A percentile compares a stretch with the other conserved stretches of the same genome.
phyloP scores from a whole-genome alignment of 441 rosid genomes.

The Pelargonium citronellum region DNA sequence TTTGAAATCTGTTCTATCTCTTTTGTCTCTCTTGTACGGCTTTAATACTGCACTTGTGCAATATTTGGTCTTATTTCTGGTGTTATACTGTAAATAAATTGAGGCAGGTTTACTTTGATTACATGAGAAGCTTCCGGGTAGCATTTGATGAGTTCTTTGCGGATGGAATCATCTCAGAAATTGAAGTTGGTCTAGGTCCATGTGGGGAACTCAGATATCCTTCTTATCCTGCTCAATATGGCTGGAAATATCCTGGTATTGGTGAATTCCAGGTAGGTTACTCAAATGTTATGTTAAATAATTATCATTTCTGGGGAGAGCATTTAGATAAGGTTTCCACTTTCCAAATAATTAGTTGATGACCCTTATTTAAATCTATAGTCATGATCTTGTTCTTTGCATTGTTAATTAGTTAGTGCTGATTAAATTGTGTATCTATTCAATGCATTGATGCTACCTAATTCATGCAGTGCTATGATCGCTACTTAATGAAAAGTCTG shows the following conservation, averaged over 20 bases:
- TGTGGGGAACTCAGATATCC: conserved; percentile 94
- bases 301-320: neutral
- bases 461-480: conserved; percentile 73
- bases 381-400: neutral
- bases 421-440: neutral
- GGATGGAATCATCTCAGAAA: conserved; percentile 62
- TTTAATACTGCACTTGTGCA: no score
- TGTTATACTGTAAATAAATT: conserved; percentile 4
- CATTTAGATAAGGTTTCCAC: neutral
- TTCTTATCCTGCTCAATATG: conserved; percentile 90
- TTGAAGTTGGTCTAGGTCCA: conserved; percentile 93
- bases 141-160: conserved; percentile 73
- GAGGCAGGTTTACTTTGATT: conserved; percentile 91
- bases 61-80: neutral
- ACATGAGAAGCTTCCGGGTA: conserved; percentile 91
- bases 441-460: neutral
- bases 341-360: neutral
- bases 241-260: conserved; percentile 97
- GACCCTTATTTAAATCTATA: neutral
- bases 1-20: neutral
- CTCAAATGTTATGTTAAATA: neutral
- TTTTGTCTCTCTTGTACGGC: neutral
- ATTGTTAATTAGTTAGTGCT: neutral
- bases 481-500: conserved; percentile 64
- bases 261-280: conserved; percentile 95